Evolutionary conservation across 768 basidiomycete genomes (phyloP), one percentile per base, ranked within the genome.

Genomic region (Myochromella boudieri): DNA sequence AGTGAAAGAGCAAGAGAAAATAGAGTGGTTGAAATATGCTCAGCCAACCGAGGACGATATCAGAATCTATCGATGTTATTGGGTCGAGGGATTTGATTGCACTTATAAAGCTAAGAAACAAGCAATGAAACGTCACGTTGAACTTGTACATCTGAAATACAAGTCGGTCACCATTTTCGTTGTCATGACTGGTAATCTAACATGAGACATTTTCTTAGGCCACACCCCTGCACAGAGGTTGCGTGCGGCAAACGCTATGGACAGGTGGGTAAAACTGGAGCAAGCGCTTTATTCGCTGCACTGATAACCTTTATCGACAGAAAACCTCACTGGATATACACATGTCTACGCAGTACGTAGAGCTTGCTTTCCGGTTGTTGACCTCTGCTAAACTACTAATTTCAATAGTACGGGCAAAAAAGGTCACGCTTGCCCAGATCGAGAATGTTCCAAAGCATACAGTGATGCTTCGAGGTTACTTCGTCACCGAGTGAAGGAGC

Each of bases 401-500:
- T 33, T 14, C 10, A 21, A 22, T n/a, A 60, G 57, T 44, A 60
- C 59, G n/a, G 55, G 59, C 36, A 44, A 48, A 9, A 52, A 42
- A 17, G 48, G 47, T 31, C 54, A 51, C 28, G 28, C 31, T 10
- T 62, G 60, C 32, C 46, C 49, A 12, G 36, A 49, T 5, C 40
- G 25, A 11, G 43, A 42, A 14, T 62, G 60, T 29, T 39, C 54
- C 6, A 37, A 44, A 37, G 33, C 26, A 20, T 62, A 56, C 42
- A 62, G 57, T 28, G 60, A 62, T 25, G 59, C 60, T 40, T 53
- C 59, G 9, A 53, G 59, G 22, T 43, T 56, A 38, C 49, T 56
- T 26, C 51, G 57, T 29, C 60, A 62, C 39, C 46, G 54, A 10
- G 57, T 58, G 18, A 24, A 38, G 20, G 44, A 25, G 12, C 60